These are phyloP conservation scores for Pseudogymnoascus sp. DNA, from an alignment of 2,329 filamentous ascomycete species.

Conservation along the genomic window DNA sequence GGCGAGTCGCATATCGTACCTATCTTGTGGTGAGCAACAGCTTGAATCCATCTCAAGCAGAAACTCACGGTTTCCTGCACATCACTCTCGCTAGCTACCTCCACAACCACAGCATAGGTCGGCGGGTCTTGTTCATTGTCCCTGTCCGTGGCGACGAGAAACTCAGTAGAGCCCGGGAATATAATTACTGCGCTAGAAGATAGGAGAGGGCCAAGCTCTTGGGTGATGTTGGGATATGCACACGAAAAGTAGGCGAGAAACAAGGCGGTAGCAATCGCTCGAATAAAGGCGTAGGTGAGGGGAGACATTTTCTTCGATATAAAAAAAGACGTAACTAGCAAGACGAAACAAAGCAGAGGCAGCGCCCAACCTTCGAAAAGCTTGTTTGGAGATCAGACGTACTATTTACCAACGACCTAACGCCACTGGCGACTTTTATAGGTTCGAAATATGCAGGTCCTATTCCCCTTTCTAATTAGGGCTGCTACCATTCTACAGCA, in stretches of 20 bases:
- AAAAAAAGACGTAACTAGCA: neutral
- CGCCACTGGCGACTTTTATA: too few species aligned
- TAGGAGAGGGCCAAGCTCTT: neutral
- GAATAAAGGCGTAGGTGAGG: neutral
- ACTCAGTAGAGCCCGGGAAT: neutral
- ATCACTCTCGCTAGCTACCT: slow-evolving; percentile 3
- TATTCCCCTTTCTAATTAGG: neutral
- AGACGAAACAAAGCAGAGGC: neutral
- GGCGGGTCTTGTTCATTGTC: neutral
- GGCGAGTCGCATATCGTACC: slow-evolving; percentile 40
- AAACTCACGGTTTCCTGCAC: slow-evolving; percentile 8
- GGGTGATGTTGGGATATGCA: neutral
- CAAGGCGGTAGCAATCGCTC: neutral
- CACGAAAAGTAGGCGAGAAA: neutral
- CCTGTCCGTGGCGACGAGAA: neutral
- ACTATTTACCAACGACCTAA: neutral
- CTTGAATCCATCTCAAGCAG: neutral
- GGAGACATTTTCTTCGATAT: neutral
- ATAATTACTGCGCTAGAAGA: neutral
- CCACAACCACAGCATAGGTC: neutral
- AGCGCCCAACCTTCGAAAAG: neutral
- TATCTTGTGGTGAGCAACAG: slow-evolving; percentile 15
- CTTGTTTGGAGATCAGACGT: neutral
- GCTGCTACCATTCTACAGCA: neutral
- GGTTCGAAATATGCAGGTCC: too few species aligned